Evolutionary conservation across 768 basidiomycete species (phyloP), one percentile per base, ranked within the genome.

Genomic region (Saitozyma sp.): DNA sequence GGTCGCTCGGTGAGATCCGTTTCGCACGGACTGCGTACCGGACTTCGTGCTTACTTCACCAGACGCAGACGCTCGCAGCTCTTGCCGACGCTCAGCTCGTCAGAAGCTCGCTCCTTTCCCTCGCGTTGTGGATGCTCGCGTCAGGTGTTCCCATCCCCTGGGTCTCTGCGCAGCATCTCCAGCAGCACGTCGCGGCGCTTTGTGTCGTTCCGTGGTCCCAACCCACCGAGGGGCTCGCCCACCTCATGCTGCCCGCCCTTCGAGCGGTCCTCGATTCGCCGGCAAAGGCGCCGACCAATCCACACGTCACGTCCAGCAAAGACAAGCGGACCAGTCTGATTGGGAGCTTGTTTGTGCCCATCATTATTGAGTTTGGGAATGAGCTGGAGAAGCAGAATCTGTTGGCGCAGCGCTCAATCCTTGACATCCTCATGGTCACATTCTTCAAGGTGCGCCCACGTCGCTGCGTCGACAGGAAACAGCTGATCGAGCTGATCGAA

Each of bases 151-250:
- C 17, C 6, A 63, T 75, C 16, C 43, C 49, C 0, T 74, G 66
- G 61, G 37, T 43, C 0, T 29, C 43, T 9, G 64, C 64, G 6
- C 73, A 74, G 51, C 50, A 66, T 6, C 68, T 74, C 58, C 73
- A 74, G 41, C 73, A 70, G 54, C 70, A 74, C 53, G 70, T 71
- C 13, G 70, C 73, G 9, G 66, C 70, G 4, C 49, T 54, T 13
- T 69, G 70, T 19, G 54, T 57, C 14, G 17, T 65, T 3, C 70
- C 73, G 0, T 71, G 70, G 68, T 14, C 59, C 5, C 45, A 57
- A n/a, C 65, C 66, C 1, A 46, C 50, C 20, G 66, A 70, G 37
- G 58, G 66, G 4, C 29, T 70, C n/a, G 61, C 57, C 3, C 37
- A 58, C 13, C n/a, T 70, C 8, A 51, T 74, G 19, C 41, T 74